Evolutionary conservation across 2,329 filamentous ascomycete species (phyloP).

Genomic region (Diaporthe ampelina): DNA sequence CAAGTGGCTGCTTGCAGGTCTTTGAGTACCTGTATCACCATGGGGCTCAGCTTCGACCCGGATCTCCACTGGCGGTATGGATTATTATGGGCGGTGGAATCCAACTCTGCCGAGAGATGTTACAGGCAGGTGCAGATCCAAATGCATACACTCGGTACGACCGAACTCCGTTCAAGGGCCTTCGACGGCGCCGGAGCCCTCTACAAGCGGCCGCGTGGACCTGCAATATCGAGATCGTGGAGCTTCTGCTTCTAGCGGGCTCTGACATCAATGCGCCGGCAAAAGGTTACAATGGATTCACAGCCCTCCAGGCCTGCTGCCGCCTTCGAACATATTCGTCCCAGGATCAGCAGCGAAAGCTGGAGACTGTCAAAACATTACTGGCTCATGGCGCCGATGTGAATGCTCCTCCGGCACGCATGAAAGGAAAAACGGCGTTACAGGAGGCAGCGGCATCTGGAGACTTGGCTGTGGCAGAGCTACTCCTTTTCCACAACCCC

Average conservation of each 20-base stretch:
- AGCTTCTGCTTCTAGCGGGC: not conserved
- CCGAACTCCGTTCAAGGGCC: not conserved
- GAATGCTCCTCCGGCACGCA: not conserved
- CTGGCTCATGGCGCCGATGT: constrained; percentile 1
- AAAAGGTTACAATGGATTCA: not conserved
- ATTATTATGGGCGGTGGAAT: not conserved
- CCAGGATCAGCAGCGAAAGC: not conserved
- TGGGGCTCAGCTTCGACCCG: not conserved
- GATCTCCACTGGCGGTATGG: not conserved
- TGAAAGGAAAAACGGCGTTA: not conserved
- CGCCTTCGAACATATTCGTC: accelerated
- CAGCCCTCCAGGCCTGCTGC: not conserved
- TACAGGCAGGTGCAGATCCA: not conserved
- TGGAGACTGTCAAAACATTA: not conserved
- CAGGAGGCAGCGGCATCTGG: not conserved
- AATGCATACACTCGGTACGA: not conserved
- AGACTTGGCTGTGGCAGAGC: not conserved
- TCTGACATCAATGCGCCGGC: not conserved
- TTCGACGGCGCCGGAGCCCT: not conserved
- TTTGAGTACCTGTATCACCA: not conserved
- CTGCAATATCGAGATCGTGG: not conserved
- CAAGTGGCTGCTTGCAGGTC: not conserved
- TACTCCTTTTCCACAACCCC: not conserved
- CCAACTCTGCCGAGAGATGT: not conserved
- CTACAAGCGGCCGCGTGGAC: not conserved